Evolutionary conservation across 805 yeast genomes (phyloP).

Genomic region (Kurtzmaniella cleridarum): DNA sequence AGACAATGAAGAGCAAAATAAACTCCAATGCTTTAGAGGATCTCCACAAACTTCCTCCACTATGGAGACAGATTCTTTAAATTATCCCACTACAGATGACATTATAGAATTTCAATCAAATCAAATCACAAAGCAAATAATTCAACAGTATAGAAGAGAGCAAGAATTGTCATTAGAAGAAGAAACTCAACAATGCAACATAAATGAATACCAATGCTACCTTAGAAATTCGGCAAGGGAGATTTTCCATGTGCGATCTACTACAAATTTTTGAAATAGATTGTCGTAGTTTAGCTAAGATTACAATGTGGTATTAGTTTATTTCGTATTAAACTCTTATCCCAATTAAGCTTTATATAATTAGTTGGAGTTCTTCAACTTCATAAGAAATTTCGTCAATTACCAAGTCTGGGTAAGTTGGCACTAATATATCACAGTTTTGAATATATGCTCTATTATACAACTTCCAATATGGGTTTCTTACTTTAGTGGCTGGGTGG

Average conservation of each 20-base stretch:
- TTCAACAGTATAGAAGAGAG: conserved; percentile 32
- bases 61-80: conserved; percentile 7
- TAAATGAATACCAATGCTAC: background rate
- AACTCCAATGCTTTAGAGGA: conserved; percentile 18
- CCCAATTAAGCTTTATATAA: conserved; percentile 15
- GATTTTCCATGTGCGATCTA: background rate
- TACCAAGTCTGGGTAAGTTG: conserved; percentile 59
- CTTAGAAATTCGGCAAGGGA: background rate
- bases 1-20: conserved; percentile 10
- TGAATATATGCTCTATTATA: conserved; percentile 75
- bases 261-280: too few species aligned
- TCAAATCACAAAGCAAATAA: conserved; percentile 42
- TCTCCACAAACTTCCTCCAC: conserved; percentile 19
- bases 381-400: conserved; percentile 18
- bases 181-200: background rate
- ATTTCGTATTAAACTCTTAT: conserved; percentile 13
- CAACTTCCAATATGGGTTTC: conserved; percentile 79
- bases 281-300: too few species aligned
- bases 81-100: conserved; percentile 35
- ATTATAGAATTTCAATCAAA: conserved; percentile 50
- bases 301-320: background rate
- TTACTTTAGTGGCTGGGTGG: conserved; percentile 87
- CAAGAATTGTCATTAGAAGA: conserved; percentile 10
- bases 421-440: conserved; percentile 69
- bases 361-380: conserved; percentile 49